Percentiles rank a stretch among this genome's conserved stretches.
These are phyloP conservation scores for Saccharomyces cerevisiae DNA, from an alignment of 805 yeast genomes.

Conservation along the genomic window DNA sequence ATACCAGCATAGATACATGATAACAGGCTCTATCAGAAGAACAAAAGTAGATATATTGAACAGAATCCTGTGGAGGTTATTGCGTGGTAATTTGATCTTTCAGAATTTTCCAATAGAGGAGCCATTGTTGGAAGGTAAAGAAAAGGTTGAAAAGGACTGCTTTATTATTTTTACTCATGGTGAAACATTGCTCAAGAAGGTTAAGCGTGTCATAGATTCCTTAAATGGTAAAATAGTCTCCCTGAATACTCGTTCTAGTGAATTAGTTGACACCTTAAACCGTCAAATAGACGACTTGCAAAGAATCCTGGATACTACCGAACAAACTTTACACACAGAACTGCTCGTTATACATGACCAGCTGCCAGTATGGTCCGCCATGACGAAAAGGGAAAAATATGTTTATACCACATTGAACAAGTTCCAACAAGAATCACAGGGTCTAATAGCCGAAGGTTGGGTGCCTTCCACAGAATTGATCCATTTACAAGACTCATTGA, in stretches of 20 bases:
- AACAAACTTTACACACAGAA: constrained; percentile 66
- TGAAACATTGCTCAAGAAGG: constrained; percentile 56
- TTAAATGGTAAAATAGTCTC: constrained; percentile 63
- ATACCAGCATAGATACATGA: constrained; percentile 26
- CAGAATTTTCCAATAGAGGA: constrained; percentile 66
- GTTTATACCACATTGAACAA: constrained; percentile 68
- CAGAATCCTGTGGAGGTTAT: constrained; percentile 82
- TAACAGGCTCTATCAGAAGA: constrained; percentile 75
- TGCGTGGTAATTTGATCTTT: constrained; percentile 85
- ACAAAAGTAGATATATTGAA: constrained; percentile 63
- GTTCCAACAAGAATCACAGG: constrained; percentile 76
- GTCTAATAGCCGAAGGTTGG: constrained; percentile 96
- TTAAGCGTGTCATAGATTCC: constrained; percentile 79
- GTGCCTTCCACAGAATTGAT: constrained; percentile 71
- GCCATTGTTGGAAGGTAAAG: constrained; percentile 53
- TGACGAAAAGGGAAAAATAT: constrained; percentile 70
- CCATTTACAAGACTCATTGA: constrained; percentile 55
- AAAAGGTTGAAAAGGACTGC: constrained; percentile 47
- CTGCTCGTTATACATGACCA: constrained; percentile 69
- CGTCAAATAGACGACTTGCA: constrained; percentile 45
- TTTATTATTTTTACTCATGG: constrained; percentile 94
- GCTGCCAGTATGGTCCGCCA: constrained; percentile 64
- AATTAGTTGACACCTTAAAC: constrained; percentile 35
- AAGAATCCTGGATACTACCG: constrained; percentile 56
- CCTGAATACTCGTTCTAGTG: constrained; percentile 38